A percentile compares a stretch with the other conserved stretches of the same genome.
phyloP scores from a whole-genome alignment of 1,139 yeast genomes.

The Suzukiozyma palmioleophila region DNA sequence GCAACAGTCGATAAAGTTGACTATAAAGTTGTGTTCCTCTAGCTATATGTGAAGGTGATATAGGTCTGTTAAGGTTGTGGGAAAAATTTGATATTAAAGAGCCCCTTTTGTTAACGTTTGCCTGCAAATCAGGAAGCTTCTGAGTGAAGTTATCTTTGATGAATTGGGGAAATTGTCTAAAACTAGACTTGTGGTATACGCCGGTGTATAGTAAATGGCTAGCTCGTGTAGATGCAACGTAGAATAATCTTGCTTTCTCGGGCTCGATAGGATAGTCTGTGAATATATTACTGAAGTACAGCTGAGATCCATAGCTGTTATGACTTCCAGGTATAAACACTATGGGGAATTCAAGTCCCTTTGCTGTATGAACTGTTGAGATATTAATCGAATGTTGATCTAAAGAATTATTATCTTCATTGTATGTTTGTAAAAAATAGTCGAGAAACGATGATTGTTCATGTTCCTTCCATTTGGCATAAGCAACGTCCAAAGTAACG shows the following conservation, averaged over 20 bases:
- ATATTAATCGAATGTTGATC: constrained; percentile 36
- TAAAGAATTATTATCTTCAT: constrained; percentile 34
- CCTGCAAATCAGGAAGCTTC: constrained; percentile 10
- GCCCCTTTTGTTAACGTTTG: constrained; percentile 1
- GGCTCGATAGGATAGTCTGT: constrained; percentile 4
- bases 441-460: constrained; percentile 19
- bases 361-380: constrained; percentile 68
- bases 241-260: constrained; percentile 36
- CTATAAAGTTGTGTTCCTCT: neutral
- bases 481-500: constrained; percentile 20
- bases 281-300: constrained; percentile 5
- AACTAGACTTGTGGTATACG: constrained; percentile 6
- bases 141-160: constrained; percentile 12
- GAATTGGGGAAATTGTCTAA: constrained; percentile 7
- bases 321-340: constrained; percentile 50
- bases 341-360: constrained; percentile 68
- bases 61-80: constrained; percentile 5
- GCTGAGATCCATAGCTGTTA: constrained; percentile 6
- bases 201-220: constrained; percentile 44
- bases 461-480: constrained; percentile 12
- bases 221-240: constrained; percentile 68
- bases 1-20: neutral
- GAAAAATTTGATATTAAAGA: constrained; percentile 8
- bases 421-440: constrained; percentile 42
- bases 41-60: neutral